phyloP scores from a whole-genome alignment of 2,329 filamentous ascomycete species.

The Tolypocladium tundrense region DNA sequence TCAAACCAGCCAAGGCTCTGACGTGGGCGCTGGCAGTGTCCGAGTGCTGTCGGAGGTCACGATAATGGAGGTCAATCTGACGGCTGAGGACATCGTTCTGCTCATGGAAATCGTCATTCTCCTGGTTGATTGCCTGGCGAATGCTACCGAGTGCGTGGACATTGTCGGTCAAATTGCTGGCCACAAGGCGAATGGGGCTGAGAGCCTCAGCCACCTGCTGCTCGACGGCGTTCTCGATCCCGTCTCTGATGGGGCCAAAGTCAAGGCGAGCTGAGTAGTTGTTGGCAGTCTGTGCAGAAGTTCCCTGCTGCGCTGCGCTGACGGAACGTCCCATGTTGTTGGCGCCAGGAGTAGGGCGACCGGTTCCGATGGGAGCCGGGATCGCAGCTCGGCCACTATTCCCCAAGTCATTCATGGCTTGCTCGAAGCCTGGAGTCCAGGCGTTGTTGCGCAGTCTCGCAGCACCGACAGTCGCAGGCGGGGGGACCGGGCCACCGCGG shows the following conservation, averaged over 20 bases:
- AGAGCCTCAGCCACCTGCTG: slow-evolving; percentile 19
- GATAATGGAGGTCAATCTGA: slow-evolving; percentile 15
- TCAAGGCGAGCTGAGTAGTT: not conserved
- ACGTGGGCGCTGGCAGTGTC: slow-evolving; percentile 8
- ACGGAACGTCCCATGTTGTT: not conserved
- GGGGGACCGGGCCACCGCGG: not conserved
- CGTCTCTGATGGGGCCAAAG: slow-evolving; percentile 5
- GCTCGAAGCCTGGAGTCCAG: slow-evolving; percentile 1
- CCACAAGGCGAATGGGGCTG: slow-evolving; percentile 17
- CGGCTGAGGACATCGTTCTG: slow-evolving; percentile 15
- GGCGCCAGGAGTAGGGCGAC: too few species aligned
- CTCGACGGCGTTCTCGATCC: slow-evolving; percentile 20
- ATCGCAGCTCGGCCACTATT: not conserved
- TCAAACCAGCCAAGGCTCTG: slow-evolving; percentile 9
- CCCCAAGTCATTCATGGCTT: not conserved
- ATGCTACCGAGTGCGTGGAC: not conserved
- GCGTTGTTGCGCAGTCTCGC: not conserved
- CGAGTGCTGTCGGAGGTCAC: slow-evolving; percentile 9
- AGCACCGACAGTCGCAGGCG: not conserved
- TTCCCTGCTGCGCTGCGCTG: not conserved
- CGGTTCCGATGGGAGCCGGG: not conserved
- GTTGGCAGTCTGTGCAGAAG: not conserved
- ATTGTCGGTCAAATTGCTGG: slow-evolving; percentile 7
- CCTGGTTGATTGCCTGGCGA: not conserved
- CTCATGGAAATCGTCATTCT: slow-evolving; percentile 9